Evolutionary conservation across 2,329 filamentous ascomycete species (phyloP), one percentile per base, ranked within the genome.

Genomic region (Pseudocercospora cruenta): DNA sequence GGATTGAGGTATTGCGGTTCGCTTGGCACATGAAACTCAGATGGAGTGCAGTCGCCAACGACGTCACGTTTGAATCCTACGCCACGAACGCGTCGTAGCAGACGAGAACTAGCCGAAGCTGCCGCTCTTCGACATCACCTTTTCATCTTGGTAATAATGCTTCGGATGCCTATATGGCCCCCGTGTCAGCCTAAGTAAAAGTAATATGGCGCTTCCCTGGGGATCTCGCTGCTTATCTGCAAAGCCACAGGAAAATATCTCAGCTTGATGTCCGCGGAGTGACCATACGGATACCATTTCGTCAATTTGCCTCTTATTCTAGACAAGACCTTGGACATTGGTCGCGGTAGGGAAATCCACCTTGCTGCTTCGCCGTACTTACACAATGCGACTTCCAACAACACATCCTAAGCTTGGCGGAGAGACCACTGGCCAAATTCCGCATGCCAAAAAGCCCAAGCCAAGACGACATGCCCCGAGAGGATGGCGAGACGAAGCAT

Each of bases 381-480:
- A 24, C 19, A 60, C 26, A 31, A 69, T 69, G 67, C 43, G 31
- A 19, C 58, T 63, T 21, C 60, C 65, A 26, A 39, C 43, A 58
- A 58, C 64, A 28, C 70, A 67, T 57, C 64, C 69, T 12, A 65
- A 63, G 19, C 60, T 71, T 43, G 68, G 68, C n/a, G 62, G 64
- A 24, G 68, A 67, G 53, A 62, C 60, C 22, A 71, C 72, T 1
- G 63, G 66, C 53, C 71, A 71, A 19, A 70, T 82, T 21, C 81
- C 80, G 3, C 76, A 80, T 69, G 78, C 80, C 14, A 80, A 82
- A 69, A 81, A 82, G 67, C 83, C 84, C 22, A 82, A 84, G 64
- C 45, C 62, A 14, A 79, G 84, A 49, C 51, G 22, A 9, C 51
- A 55, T 31, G 81, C 82, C 9, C 81, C 83, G 0, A 76, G 77